A percentile compares a stretch with the other conserved stretches of the same genome.
Evolutionary conservation across 495 filamentous ascomycete genomes (phyloP).

Genomic region (Melanomma pulvis-pyrius): DNA sequence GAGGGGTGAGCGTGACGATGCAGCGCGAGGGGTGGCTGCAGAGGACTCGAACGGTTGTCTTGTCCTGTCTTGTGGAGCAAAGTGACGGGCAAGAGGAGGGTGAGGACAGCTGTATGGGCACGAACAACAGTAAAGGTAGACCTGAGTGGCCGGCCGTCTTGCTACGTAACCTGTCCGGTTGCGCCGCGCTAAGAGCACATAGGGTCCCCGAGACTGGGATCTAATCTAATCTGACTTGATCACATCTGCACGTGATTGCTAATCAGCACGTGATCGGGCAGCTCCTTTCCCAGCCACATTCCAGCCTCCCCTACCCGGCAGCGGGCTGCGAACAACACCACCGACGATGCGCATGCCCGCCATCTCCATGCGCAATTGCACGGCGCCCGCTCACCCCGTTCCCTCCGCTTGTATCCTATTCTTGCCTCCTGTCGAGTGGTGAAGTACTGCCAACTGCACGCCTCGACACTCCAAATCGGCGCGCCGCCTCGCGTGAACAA

Average conservation of each 20-base stretch:
- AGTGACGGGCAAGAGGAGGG: not conserved
- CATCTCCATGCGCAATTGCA: constrained; percentile 7
- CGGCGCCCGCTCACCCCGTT: not conserved
- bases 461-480: not conserved
- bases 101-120: constrained; percentile 11
- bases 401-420: not conserved
- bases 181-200: not conserved
- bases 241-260: constrained; percentile 6
- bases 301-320: not conserved
- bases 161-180: constrained; percentile 25
- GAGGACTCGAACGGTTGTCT: not conserved
- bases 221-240: constrained; percentile 24
- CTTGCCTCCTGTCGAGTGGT: not conserved
- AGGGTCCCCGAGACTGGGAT: not conserved
- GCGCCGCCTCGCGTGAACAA: not conserved
- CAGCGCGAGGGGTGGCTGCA: not conserved
- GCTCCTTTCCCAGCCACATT: constrained; percentile 10
- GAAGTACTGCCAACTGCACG: not conserved
- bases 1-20: not conserved
- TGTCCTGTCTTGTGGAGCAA: too few species aligned
- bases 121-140: not conserved
- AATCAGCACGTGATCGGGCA: not conserved
- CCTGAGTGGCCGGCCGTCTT: not conserved
- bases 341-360: not conserved
- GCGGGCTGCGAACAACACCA: not conserved